Conservation (phyloP, 2,329 filamentous ascomycete genomes). For the Calycina herbarum region DNA sequence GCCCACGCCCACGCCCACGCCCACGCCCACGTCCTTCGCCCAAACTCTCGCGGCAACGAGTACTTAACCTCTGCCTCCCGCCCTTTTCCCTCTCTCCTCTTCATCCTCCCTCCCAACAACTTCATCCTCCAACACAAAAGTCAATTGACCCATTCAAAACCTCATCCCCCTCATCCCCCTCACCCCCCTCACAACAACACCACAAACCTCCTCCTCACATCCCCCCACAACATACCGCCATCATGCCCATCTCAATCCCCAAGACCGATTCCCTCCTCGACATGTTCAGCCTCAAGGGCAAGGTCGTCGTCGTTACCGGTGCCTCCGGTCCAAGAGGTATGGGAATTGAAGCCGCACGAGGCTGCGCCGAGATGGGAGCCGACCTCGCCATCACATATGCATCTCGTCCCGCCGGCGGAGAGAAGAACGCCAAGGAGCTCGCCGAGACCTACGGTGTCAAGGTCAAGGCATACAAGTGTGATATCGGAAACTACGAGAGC, state of each 20-base stretch:
- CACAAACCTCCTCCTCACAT: background rate
- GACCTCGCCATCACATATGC: conserved; percentile 67
- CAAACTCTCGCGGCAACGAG: background rate
- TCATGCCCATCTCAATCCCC: conserved; percentile 15
- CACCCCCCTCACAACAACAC: background rate
- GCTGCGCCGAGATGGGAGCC: conserved; percentile 64
- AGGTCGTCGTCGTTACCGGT: conserved; percentile 63
- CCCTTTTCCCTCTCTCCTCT: background rate
- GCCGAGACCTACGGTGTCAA: conserved; percentile 61
- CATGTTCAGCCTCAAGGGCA: conserved; percentile 60
- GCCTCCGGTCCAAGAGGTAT: conserved; percentile 66
- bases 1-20: background rate
- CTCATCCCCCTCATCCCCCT: too few species aligned
- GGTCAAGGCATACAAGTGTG: conserved; percentile 66
- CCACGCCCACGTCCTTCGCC: background rate
- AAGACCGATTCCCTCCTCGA: conserved; percentile 16
- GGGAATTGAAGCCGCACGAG: conserved; percentile 66
- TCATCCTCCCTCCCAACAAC: background rate
- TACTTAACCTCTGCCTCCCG: background rate
- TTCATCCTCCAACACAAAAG: background rate
- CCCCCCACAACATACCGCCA: conserved; percentile 7
- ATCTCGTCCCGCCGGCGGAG: conserved; percentile 59
- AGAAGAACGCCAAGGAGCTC: conserved; percentile 66
- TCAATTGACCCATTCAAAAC: background rate
- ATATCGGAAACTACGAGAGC: conserved; percentile 54